Evolutionary conservation across 2,329 filamentous ascomycete species (phyloP), one percentile per base, ranked within the genome.

Genomic region (Penicillium sp.): DNA sequence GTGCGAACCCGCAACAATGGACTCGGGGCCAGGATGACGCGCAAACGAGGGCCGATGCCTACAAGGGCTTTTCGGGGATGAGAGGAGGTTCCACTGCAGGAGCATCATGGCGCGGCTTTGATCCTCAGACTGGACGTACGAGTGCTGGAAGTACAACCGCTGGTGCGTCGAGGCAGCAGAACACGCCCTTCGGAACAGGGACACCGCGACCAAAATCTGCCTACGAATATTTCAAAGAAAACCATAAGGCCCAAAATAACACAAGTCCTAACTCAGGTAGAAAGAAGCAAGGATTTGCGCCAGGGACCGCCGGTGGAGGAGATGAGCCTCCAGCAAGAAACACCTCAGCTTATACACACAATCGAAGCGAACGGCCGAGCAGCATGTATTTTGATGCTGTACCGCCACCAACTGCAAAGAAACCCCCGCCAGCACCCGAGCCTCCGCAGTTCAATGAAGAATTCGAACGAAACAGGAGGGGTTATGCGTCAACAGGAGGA

Each of bases 301-400:
- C 85, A 21, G 79, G 79, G n/a, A 78, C 78, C 7, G 78, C 83
- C 31, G 83, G 19, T 22, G 39, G 81, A n/a, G 82, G 79, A 35
- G 84, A 87, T 65, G 84, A 87, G 63, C 78, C 82, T 35, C 82
- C 82, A 68, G 84, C 84, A 22, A 68, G 73, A 19, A 79, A 79
- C 56, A 81, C 80, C 13, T 80, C 81, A 3, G 79, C 82, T n/a
- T 82, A 82, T 63, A 72, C 70, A 21, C 77, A 69, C 5, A 65
- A 64, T 24, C 68, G 72, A 37, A 64, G 65, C 43, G 75, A 78
- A 54, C 76, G 69, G 16, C 62, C 62, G 21, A 65, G 74, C 35
- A 63, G 64, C 52, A 64, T 63, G 52, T 74, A 75, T 59, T 77
- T 74, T 55, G 71, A 73, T 13, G 66, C 76, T 44, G 72, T 69